Percentiles rank a stretch among this genome's conserved stretches.
phyloP scores from a whole-genome alignment of 176 grass and related monocot genomes.

The Carex myosuroides region DNA sequence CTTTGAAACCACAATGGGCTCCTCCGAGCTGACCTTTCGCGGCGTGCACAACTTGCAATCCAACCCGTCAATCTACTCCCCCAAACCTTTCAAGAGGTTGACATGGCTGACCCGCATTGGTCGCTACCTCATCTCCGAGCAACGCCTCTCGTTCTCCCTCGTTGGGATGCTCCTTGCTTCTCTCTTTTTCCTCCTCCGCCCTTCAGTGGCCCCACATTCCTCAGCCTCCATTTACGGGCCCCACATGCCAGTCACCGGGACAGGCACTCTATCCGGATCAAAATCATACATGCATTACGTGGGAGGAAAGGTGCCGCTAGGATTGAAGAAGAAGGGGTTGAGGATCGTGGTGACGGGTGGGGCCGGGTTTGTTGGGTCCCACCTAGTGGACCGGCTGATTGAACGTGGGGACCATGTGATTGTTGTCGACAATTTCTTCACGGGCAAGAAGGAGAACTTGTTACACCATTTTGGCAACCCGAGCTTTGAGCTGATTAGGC shows the following conservation, averaged over 20 bases:
- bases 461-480: constrained; percentile 80
- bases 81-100: constrained; percentile 55
- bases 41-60: constrained; percentile 26
- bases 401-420: constrained; percentile 78
- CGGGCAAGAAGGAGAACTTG: constrained; percentile 84
- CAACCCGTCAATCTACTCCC: constrained; percentile 18
- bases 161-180: constrained; percentile 58
- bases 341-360: constrained; percentile 85
- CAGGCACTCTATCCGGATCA: not conserved
- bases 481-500: constrained; percentile 93
- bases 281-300: constrained; percentile 33
- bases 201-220: not conserved
- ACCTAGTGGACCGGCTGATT: constrained; percentile 80
- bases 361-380: constrained; percentile 85
- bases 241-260: not conserved
- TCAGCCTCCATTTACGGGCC: not conserved
- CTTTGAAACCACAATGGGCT: constrained; percentile 28
- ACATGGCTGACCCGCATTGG: constrained; percentile 46
- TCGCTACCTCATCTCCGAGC: constrained; percentile 49
- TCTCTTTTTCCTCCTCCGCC: constrained; percentile 38
- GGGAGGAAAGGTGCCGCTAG: constrained; percentile 69
- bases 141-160: constrained; percentile 69
- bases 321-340: constrained; percentile 70
- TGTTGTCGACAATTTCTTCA: constrained; percentile 98
- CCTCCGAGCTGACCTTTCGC: constrained; percentile 81